Conservation (phyloP, 2,329 filamentous ascomycete genomes). For the Xylariaceae sp. region DNA sequence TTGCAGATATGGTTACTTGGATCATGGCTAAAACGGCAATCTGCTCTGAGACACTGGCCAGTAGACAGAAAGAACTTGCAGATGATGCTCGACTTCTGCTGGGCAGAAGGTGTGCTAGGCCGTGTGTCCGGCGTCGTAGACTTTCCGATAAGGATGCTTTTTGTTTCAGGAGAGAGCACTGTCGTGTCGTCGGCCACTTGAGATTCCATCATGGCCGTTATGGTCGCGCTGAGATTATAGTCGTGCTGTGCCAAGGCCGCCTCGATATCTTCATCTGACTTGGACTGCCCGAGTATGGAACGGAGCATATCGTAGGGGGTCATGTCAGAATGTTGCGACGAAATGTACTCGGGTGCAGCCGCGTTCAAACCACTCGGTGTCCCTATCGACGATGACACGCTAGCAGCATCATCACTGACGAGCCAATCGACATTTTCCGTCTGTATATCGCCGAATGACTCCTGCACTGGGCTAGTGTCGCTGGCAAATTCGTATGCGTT, state of each 20-base stretch:
- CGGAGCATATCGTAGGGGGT: constrained; percentile 96
- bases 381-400: constrained; percentile 67
- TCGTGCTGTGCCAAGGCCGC: constrained; percentile 81
- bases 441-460: constrained; percentile 86
- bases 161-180: constrained; percentile 48
- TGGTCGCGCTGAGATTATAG: constrained; percentile 89
- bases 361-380: constrained; percentile 69
- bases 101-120: constrained; percentile 69
- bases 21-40: constrained; percentile 96
- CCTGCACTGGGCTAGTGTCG: constrained; percentile 72
- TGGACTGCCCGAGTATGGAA: constrained; percentile 83
- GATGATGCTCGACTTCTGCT: constrained; percentile 78
- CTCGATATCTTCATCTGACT: constrained; percentile 91
- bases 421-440: constrained; percentile 97
- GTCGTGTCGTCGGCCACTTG: constrained; percentile 42
- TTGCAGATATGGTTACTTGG: constrained; percentile 96
- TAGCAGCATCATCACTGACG: constrained; percentile 80
- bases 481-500: constrained; percentile 93
- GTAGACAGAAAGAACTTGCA: constrained; percentile 97
- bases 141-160: constrained; percentile 77
- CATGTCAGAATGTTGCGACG: constrained; percentile 76
- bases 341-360: constrained; percentile 72
- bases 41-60: constrained; percentile 89
- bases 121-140: constrained; percentile 73
- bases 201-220: constrained; percentile 79